Percentiles rank a stretch among this genome's conserved stretches.
phyloP scores from a whole-genome alignment of 345 rosid genomes.

The Boechera divaricarpa region DNA sequence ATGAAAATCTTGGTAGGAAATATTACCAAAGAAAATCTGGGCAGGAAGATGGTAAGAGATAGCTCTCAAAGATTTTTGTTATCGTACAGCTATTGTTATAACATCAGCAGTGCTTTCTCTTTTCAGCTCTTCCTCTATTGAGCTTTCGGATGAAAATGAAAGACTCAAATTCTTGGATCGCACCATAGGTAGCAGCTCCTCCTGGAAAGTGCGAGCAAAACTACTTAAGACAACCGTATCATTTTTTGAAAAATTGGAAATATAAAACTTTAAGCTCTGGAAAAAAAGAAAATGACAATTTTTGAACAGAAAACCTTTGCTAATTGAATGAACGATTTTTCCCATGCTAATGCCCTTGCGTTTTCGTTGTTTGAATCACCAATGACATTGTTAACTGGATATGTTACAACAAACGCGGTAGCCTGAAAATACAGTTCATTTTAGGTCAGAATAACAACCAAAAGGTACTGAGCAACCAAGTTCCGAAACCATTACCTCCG shows the following conservation, averaged over 20 bases:
- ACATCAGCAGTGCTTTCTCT: conserved; percentile 95
- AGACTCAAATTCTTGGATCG: conserved; percentile 79
- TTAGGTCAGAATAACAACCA: conserved; percentile 24
- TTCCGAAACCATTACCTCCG: conserved; percentile 69
- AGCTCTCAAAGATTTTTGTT: conserved; percentile 38
- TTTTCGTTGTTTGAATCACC: conserved; percentile 62
- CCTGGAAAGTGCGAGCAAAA: conserved; percentile 55
- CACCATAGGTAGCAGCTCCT: conserved; percentile 72
- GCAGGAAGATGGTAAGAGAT: conserved; percentile 27
- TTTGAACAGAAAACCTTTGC: conserved; percentile 65
- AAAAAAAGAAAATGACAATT: conserved; percentile 3
- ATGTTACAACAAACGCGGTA: conserved; percentile 86
- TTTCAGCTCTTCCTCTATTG: conserved; percentile 95
- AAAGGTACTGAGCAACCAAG: conserved; percentile 32
- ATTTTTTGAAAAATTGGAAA: not conserved
- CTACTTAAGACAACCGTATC: conserved; percentile 8
- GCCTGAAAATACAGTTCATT: conserved; percentile 66
- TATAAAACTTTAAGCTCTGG: conserved; percentile 10
- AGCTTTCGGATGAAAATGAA: conserved; percentile 95
- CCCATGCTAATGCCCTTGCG: conserved; percentile 91
- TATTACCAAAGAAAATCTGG: not conserved
- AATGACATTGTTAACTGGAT: conserved; percentile 84
- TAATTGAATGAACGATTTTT: conserved; percentile 82
- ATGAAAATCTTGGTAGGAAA: conserved; percentile 15
- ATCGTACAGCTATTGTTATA: conserved; percentile 71